A percentile compares a stretch with the other conserved stretches of the same genome.
phyloP scores from a whole-genome alignment of 2,329 filamentous ascomycete species.

The Fusarium phyllophilum region DNA sequence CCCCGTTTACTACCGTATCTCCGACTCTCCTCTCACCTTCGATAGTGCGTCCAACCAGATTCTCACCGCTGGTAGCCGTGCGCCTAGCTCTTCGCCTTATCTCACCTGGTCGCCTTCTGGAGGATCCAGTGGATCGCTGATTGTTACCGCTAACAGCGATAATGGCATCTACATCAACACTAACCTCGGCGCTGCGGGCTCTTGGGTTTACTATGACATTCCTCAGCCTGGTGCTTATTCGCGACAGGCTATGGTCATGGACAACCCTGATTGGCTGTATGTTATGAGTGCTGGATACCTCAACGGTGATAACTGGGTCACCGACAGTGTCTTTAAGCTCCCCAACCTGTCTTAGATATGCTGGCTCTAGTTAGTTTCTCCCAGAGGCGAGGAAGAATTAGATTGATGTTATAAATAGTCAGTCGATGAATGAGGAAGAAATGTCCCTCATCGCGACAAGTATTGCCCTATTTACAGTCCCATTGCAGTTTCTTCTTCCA shows the following conservation, averaged over 20 bases:
- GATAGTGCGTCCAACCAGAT: neutral
- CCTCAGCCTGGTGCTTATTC: conserved; percentile 19
- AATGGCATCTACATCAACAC: conserved; percentile 16
- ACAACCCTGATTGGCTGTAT: conserved; percentile 10
- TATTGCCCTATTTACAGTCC: no score
- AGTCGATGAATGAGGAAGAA: rapidly evolving
- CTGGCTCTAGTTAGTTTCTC: rapidly evolving
- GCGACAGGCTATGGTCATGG: conserved; percentile 12
- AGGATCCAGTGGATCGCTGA: neutral
- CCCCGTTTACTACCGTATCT: conserved; percentile 18
- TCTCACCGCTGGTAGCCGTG: neutral
- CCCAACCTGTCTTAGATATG: neutral
- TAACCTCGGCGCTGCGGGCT: neutral
- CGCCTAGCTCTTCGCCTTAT: conserved; percentile 3
- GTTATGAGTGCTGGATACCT: conserved; percentile 10
- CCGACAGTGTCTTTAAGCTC: conserved; percentile 11
- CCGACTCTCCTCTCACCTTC: conserved; percentile 18
- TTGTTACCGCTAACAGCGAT: conserved; percentile 5
- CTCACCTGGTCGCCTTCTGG: neutral
- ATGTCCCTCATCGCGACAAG: neutral
- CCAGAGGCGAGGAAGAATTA: rapidly evolving
- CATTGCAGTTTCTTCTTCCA: neutral
- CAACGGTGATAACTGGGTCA: conserved; percentile 1
- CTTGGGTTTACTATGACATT: conserved; percentile 18
- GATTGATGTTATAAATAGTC: rapidly evolving